A percentile compares a stretch with the other conserved stretches of the same genome.
Conservation (phyloP, 805 yeast genomes). For the Candida mattraensis region DNA sequence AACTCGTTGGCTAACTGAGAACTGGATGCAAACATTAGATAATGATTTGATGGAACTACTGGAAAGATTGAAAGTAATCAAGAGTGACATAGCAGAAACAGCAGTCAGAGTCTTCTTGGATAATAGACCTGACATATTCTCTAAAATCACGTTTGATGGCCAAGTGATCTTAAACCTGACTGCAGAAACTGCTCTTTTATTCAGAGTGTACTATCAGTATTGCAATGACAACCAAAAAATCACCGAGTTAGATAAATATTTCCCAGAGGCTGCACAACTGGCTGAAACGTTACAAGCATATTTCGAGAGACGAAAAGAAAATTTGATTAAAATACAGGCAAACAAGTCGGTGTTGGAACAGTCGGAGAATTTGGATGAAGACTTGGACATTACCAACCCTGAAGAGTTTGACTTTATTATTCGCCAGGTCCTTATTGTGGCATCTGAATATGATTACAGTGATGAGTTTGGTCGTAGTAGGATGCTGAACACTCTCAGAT, state of each 20-base stretch:
- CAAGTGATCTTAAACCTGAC: slow-evolving; percentile 69
- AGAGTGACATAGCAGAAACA: slow-evolving; percentile 62
- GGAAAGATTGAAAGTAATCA: slow-evolving; percentile 68
- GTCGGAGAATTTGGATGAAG: slow-evolving; percentile 18
- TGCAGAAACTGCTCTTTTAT: slow-evolving; percentile 71
- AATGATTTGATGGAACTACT: slow-evolving; percentile 72
- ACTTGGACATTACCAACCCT: slow-evolving; percentile 42
- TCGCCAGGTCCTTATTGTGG: slow-evolving; percentile 66
- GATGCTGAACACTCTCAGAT: slow-evolving; percentile 59
- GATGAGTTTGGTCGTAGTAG: slow-evolving; percentile 89
- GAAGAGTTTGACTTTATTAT: slow-evolving; percentile 70
- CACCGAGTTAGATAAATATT: slow-evolving; percentile 61
- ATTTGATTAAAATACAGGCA: slow-evolving; percentile 25
- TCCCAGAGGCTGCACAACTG: slow-evolving; percentile 77
- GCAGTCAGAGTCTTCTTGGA: slow-evolving; percentile 67
- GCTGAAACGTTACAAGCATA: slow-evolving; percentile 60
- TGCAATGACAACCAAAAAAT: slow-evolving; percentile 54
- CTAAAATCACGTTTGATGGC: slow-evolving; percentile 58
- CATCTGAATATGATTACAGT: slow-evolving; percentile 75
- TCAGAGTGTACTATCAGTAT: slow-evolving; percentile 63
- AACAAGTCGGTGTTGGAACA: slow-evolving; percentile 21
- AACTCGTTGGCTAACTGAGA: slow-evolving; percentile 59
- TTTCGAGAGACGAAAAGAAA: slow-evolving; percentile 46
- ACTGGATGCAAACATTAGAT: slow-evolving; percentile 70
- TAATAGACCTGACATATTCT: slow-evolving; percentile 59